These are phyloP conservation scores for Xylariaceae sp. DNA, from an alignment of 2,329 filamentous ascomycete species.

Conservation along the genomic window DNA sequence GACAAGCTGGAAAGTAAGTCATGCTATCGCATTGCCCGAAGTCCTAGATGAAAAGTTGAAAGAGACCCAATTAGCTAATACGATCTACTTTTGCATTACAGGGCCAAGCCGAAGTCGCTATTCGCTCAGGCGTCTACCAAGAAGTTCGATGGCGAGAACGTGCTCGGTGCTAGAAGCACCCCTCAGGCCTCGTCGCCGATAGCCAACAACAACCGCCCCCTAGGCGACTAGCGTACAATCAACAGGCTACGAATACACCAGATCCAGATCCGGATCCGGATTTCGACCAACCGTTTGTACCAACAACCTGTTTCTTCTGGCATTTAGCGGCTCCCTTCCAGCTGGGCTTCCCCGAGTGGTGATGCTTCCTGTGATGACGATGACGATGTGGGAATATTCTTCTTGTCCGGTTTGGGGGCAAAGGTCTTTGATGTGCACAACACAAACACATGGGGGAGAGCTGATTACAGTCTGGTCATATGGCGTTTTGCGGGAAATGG, in stretches of 20 bases:
- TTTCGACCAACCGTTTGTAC: slow-evolving; percentile 10
- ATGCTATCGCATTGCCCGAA: not conserved
- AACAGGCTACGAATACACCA: not conserved
- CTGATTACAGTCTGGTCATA: slow-evolving; percentile 10
- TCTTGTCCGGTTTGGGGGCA: not conserved
- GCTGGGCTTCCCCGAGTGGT: slow-evolving; percentile 4
- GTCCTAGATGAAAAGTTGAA: too few relatives aligned
- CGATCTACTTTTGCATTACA: too few relatives aligned
- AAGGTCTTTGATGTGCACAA: slow-evolving; percentile 7
- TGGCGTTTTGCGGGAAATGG: slow-evolving; percentile 34
- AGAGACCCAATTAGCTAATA: too few relatives aligned
- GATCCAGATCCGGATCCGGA: slow-evolving; percentile 7
- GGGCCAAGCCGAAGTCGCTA: slow-evolving; percentile 71
- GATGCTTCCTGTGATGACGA: not conserved
- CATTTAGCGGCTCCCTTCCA: not conserved
- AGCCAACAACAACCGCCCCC: not conserved
- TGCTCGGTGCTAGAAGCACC: slow-evolving; percentile 45
- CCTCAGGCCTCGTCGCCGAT: slow-evolving; percentile 13
- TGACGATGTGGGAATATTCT: not conserved
- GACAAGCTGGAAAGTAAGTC: slow-evolving; percentile 78
- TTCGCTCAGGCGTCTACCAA: slow-evolving; percentile 71
- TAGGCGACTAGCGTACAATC: not conserved
- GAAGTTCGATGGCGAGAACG: slow-evolving; percentile 60
- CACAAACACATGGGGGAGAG: not conserved
- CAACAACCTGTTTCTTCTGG: slow-evolving; percentile 23